Base-by-base conservation (phyloP, 2,329 filamentous ascomycete genomes). In the Cladosporium velox region DNA sequence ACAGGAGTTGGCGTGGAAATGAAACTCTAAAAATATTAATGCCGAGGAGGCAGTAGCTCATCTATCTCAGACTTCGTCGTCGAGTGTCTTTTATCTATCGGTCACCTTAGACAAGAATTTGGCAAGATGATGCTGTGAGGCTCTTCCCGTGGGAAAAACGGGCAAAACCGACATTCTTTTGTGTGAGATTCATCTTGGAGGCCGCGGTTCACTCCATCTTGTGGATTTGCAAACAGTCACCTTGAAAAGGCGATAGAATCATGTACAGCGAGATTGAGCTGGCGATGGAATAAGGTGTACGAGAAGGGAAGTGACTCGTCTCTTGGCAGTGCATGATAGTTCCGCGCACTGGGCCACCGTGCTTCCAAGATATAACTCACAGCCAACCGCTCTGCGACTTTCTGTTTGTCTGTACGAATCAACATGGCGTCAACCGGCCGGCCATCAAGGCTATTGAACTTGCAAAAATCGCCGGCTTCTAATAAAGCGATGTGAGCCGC, bases 1-100 rank as follows among this genome's bases (percentile, higher is more conserved):
- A 55, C 8, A 30, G 52, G 52, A 18, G 52, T 55, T 55, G 52
- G 52, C 52, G 52, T 55, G 52, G 52, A 55, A 55, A 55, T 55
- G 49, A 52, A 52, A 52, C 49, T 52, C 49, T 52, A 30, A 52
- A 52, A 47, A 44, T 44, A 8, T 44, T 44, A 47, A 47, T 47
- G 41, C 41, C 41, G 41, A 47, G n/a, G 41, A 10, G 28, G 28
- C 4, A 30, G 28, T 30, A 6, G 28, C 6, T 30, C 6, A 30
- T 30, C 28, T 6, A 6, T 4, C 28, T 30, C 28, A 30, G 28
- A 30, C 28, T 30, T 30, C 28, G 6, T 30, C 28, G 35, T 41
- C 18, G 14, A 7, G 35, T 41, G 35, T 18, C 35, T 18, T 41
- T 41, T 41, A 12, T 41, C 35, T 6, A 67, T 26, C 44, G 1